These are phyloP conservation scores for Fomitopsis schrenkii DNA, from an alignment of 1,284 basidiomycete species.

Conservation along the genomic window DNA sequence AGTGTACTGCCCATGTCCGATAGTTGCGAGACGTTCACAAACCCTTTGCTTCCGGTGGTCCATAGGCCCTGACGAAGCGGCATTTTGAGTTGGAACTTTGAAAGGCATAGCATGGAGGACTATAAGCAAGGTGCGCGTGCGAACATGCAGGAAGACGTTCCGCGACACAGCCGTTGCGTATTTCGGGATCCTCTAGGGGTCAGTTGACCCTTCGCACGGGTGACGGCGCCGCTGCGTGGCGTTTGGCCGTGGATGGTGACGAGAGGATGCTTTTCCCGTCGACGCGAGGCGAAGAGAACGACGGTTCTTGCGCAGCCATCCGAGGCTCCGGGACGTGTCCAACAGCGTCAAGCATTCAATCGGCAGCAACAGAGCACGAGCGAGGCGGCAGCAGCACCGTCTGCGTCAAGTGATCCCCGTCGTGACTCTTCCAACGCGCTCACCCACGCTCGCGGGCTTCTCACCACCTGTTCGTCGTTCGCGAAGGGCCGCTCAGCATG, in stretches of 20 bases:
- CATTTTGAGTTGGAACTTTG: too few relatives aligned
- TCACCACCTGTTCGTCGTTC: not conserved
- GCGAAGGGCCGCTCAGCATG: not conserved
- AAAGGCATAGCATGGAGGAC: too few relatives aligned
- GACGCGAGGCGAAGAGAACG: not conserved
- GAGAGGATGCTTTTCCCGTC: not conserved
- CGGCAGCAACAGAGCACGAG: not conserved
- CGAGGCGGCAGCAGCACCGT: not conserved
- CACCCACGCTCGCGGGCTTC: not conserved
- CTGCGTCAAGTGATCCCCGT: not conserved
- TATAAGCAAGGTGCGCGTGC: too few relatives aligned
- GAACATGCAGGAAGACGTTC: too few relatives aligned
- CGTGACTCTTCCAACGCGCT: not conserved
- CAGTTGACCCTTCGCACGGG: too few relatives aligned
- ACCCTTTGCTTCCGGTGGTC: too few relatives aligned
- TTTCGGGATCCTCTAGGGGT: too few relatives aligned
- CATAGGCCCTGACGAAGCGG: too few relatives aligned
- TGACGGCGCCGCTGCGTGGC: too few relatives aligned
- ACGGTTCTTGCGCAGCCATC: not conserved
- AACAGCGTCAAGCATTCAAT: not conserved
- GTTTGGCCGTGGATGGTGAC: not conserved
- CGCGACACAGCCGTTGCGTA: too few relatives aligned
- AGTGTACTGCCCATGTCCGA: too few relatives aligned
- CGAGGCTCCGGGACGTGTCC: not conserved
- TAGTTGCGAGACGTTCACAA: too few relatives aligned